Base-by-base conservation (phyloP, 805 yeast genomes). In the Yarrowia divulgata region DNA sequence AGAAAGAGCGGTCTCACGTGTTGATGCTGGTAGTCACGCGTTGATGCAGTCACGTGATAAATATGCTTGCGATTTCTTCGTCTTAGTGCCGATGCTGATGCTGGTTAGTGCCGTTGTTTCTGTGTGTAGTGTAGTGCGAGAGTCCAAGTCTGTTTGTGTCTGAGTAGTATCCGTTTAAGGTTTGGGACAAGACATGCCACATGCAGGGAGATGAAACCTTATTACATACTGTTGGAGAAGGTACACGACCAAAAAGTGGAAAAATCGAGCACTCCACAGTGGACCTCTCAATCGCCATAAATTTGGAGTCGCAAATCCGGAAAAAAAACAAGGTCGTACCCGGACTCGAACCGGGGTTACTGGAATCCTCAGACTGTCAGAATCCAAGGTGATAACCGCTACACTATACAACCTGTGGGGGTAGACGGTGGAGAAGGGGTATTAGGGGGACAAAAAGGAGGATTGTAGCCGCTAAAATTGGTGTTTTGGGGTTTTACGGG, bases 271-370 rank as follows among this genome's bases (percentile, higher is more conserved):
- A 4, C 29, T 23, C 29, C 2, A 23, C 3, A 4, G 3, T 23
- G 29, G 29, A 23, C 29, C 29, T 2, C 29, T 23, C 29, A 23
- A 23, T 23, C 4, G 4, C 29, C 29, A 23, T 23, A 23, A 4
- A 23, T 23, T 23, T 23, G 29, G 29, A 23, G 29, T 23, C 29
- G 29, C 29, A 42, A n/a, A n/a, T 5, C 1, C 45, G 45, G n/a
- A 1, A 42, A 42, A 14, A 16, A 10, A 13, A 8, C 2, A 3
- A 55, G 46, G 45, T 55, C 46, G 46, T 55, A 39, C 46, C 62
- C 62, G 62, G 62, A 55, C 45, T 55, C 62, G 62, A 55, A 39
- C 62, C 46, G 62, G 62, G 62, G 62, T 55, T 55, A 39, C 46
- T 55, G 62, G 62, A 55, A 55, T 2, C 13, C 18, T 55, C 46